Evolutionary conservation across 371 early-diverging fungal genomes (phyloP), one percentile per base, ranked within the genome.

Genomic region (Circinella minor): DNA sequence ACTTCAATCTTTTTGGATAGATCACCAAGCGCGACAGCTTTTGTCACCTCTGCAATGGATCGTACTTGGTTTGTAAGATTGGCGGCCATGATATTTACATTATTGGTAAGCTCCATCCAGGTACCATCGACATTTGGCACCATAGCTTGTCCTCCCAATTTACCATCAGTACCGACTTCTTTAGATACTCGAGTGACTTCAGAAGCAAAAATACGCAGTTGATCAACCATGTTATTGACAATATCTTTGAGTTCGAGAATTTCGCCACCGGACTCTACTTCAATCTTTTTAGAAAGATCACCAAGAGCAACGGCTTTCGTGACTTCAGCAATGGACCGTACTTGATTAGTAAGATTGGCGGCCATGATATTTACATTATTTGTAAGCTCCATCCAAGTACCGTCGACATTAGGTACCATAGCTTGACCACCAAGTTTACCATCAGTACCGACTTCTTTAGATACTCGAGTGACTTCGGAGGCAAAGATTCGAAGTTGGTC

Each of bases 41-140:
- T 76, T 6, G 78, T 76, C 11, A 79, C 78, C 36, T 65, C 60
- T 14, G 78, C 75, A 55, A 80, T 81, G 49, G 81, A 80, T 1
- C 89, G 84, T 13, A 88, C 87, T 70, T 83, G 82, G 46, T 66
- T 77, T 1, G 83, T 82, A 55, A 85, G 55, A 57, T 81, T 81
- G 69, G 78, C 67, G 0, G 80, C 80, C 80, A 81, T 77, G 57
- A 63, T 51, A 65, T 82, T 82, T 14, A 81, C 82, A 60, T 78
- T 81, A 66, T 81, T 76, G 0, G 82, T 81, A 0, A 81, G 66
- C 48, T 78, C 79, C 47, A 71, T 73, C 82, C 82, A 81, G 4
- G 81, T 84, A 27, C 84, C 84, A 20, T 74, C 82, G 17, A 84
- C 81, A 62, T 77, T 79, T 76, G 72, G n/a, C 0, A 86, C 83